These are phyloP conservation scores for Hemileia vastatrix DNA, from an alignment of 1,284 basidiomycete genomes.

Conservation along the genomic window DNA sequence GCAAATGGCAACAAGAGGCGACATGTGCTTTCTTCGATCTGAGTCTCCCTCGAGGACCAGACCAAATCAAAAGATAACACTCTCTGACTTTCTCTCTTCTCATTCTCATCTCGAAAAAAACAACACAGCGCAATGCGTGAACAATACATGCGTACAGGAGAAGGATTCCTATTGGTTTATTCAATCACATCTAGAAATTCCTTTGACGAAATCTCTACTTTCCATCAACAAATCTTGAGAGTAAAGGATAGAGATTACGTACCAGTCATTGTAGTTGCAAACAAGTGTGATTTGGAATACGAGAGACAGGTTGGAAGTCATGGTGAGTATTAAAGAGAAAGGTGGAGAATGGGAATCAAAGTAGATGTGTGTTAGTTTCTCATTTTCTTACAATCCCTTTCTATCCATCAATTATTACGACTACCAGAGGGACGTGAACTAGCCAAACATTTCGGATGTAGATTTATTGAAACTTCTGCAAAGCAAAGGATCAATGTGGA, in stretches of 20 bases:
- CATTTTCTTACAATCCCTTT: not conserved
- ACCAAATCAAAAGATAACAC: no score
- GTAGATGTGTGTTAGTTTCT: not conserved
- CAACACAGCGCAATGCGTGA: slow-evolving; percentile 96
- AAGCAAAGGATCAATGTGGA: slow-evolving; percentile 98
- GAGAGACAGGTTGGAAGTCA: slow-evolving; percentile 95
- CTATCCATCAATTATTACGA: not conserved
- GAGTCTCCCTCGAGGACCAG: no score
- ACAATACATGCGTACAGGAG: slow-evolving; percentile 94
- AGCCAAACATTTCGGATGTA: slow-evolving; percentile 91
- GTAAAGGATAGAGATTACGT: slow-evolving; percentile 98
- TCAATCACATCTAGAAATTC: slow-evolving; percentile 96
- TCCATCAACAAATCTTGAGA: slow-evolving; percentile 69
- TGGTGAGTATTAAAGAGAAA: slow-evolving; percentile 52
- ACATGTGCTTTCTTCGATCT: no score
- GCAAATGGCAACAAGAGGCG: no score
- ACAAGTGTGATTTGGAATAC: slow-evolving; percentile 97
- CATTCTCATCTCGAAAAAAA: no score
- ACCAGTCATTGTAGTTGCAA: slow-evolving; percentile 95
- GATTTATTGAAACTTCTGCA: slow-evolving; percentile 96
- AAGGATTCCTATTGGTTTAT: slow-evolving; percentile 97
- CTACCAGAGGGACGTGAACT: slow-evolving; percentile 94
- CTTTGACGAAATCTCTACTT: slow-evolving; percentile 93
- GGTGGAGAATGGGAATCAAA: not conserved
- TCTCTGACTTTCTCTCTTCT: not conserved